Percentiles rank a stretch among this genome's conserved stretches.
These are phyloP conservation scores for Gentiana straminea DNA, from an alignment of 257 asterid species.

Conservation along the genomic window DNA sequence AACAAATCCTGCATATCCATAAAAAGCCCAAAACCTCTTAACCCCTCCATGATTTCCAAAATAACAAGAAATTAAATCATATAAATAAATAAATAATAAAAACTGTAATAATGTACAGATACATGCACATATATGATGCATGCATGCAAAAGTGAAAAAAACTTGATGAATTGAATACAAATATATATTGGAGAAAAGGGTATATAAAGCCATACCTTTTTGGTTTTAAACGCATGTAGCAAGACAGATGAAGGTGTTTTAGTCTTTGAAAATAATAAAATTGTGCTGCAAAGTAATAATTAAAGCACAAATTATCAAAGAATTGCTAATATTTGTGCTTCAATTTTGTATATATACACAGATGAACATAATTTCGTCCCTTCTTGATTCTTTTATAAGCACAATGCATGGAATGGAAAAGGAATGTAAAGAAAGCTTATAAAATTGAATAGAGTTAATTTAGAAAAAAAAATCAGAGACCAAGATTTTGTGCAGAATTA, in stretches of 20 bases:
- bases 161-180: not conserved
- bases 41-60: constrained; percentile 3
- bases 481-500: not conserved
- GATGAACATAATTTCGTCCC: constrained; percentile 3
- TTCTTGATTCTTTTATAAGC: not conserved
- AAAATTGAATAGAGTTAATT: not conserved
- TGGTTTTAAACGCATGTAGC: constrained; percentile 20
- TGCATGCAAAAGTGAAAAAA: not conserved
- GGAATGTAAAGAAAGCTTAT: not conserved
- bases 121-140: not conserved
- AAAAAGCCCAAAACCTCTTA: constrained; percentile 8
- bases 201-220: constrained; percentile 18
- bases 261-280: not conserved
- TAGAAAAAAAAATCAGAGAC: not conserved
- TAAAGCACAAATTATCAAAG: not conserved
- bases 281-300: not conserved
- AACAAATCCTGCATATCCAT: constrained; percentile 13
- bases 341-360: constrained; percentile 7
- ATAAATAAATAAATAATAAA: not conserved
- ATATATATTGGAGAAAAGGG: not conserved
- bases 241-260: constrained; percentile 8
- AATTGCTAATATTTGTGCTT: constrained; percentile 3
- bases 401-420: not conserved
- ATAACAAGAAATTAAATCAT: not conserved
- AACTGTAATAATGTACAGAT: not conserved